phyloP scores from a whole-genome alignment of 1,284 basidiomycete species.

The Leccinum pseudoinsigne region DNA sequence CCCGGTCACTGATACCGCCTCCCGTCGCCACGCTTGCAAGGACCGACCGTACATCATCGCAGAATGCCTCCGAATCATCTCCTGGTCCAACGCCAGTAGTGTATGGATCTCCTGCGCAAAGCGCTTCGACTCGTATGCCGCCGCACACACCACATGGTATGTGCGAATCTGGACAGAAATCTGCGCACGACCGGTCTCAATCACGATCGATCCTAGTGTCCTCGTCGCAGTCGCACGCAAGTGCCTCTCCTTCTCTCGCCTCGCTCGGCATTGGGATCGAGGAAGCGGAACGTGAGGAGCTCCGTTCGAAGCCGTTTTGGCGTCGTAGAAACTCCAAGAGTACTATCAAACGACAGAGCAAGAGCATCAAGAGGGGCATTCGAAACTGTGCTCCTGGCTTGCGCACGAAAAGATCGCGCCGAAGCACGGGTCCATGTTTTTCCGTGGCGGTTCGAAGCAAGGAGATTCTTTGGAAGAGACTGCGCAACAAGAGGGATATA shows the following conservation, averaged over 20 bases:
- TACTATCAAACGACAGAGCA: slow-evolving; percentile 10
- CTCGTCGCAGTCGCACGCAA: slow-evolving; percentile 21
- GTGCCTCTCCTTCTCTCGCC: slow-evolving; percentile 19
- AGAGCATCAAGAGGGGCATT: neutral
- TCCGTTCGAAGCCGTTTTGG: slow-evolving; percentile 24
- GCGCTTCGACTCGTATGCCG: slow-evolving; percentile 24
- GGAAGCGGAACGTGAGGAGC: slow-evolving; percentile 25
- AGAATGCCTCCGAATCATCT: slow-evolving; percentile 20
- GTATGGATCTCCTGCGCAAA: slow-evolving; percentile 23
- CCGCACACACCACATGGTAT: slow-evolving; percentile 19
- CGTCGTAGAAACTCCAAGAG: slow-evolving; percentile 16
- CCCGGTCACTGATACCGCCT: neutral
- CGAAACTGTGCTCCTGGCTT: neutral
- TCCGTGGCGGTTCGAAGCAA: slow-evolving; percentile 14
- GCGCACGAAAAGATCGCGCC: slow-evolving; percentile 5
- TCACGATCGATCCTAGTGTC: slow-evolving; percentile 18
- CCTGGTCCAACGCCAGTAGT: slow-evolving; percentile 21
- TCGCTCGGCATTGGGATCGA: slow-evolving; percentile 28
- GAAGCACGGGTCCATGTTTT: slow-evolving; percentile 22
- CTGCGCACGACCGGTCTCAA: slow-evolving; percentile 8
- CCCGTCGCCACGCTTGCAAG: slow-evolving; percentile 2
- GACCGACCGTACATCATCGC: slow-evolving; percentile 11
- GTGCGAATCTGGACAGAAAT: slow-evolving; percentile 29
- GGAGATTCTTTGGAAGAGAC: slow-evolving; percentile 8
- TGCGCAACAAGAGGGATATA: slow-evolving; percentile 20